These are phyloP conservation scores for Xylaria acuta DNA, from an alignment of 495 filamentous ascomycete species.

Conservation along the genomic window DNA sequence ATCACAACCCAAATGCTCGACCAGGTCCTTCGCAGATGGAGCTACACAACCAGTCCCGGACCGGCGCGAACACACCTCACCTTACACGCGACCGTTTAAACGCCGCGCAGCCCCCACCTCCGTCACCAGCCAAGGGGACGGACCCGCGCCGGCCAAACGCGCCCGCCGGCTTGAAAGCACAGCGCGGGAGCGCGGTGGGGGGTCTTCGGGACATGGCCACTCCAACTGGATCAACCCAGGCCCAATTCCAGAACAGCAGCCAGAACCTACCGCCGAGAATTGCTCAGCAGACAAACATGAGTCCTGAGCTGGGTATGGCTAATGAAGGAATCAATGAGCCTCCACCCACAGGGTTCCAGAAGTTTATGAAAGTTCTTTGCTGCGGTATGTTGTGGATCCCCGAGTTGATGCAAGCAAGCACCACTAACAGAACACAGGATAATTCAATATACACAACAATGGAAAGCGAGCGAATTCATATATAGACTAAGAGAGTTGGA, in stretches of 20 bases:
- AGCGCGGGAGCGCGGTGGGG: slow-evolving; percentile 72
- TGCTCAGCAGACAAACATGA: slow-evolving; percentile 60
- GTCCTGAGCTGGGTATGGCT: slow-evolving; percentile 47
- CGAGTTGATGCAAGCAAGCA: neutral
- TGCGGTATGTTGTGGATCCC: slow-evolving; percentile 64
- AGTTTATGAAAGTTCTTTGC: slow-evolving; percentile 83
- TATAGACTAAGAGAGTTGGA: slow-evolving; percentile 42
- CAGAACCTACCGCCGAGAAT: slow-evolving; percentile 78
- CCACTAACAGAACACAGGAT: slow-evolving; percentile 5
- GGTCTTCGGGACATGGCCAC: slow-evolving; percentile 75
- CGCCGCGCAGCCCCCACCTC: slow-evolving; percentile 89
- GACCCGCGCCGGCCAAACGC: slow-evolving; percentile 86
- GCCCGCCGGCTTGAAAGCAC: slow-evolving; percentile 70
- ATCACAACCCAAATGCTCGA: slow-evolving; percentile 74
- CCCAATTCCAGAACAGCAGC: slow-evolving; percentile 86
- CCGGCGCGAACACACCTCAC: slow-evolving; percentile 65
- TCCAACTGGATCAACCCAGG: slow-evolving; percentile 81
- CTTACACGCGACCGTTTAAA: slow-evolving; percentile 94
- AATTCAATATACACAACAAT: slow-evolving; percentile 25
- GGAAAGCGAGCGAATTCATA: slow-evolving; percentile 37
- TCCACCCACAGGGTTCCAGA: slow-evolving; percentile 65
- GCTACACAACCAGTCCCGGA: slow-evolving; percentile 67
- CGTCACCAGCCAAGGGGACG: slow-evolving; percentile 81
- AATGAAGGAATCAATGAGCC: slow-evolving; percentile 54
- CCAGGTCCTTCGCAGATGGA: slow-evolving; percentile 81